Base-by-base conservation (phyloP, 139 green algal species). In the Coelastrella sp. region DNA sequence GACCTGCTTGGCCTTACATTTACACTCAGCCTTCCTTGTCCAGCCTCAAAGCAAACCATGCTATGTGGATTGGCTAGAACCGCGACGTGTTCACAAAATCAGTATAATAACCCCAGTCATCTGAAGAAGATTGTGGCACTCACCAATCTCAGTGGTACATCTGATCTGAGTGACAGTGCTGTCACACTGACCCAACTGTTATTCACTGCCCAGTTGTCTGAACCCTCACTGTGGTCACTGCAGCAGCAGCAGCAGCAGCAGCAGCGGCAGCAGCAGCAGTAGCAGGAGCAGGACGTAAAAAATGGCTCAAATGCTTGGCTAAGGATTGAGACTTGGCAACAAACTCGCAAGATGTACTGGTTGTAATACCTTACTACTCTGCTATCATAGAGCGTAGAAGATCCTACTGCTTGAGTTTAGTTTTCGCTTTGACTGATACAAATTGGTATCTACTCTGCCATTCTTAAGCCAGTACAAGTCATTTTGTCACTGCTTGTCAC, bases 171-270 rank as follows among this genome's bases (percentile, higher is more conserved):
- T 3, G 86, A 78, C 2, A 97, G 81, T 0, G 94, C 92, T 0
- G 95, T 97, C 0, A 98, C 92, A 10, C 88, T 92, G 13, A 95
- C 92, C 93, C 94, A 97, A 16, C 95, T 93, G 57, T 94, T 88
- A 5, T 78, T 65, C 16, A 98, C 91, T 4, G 96, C 96, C 92
- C 92, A 96, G 11, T 74, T 92, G 83, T 98, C 96, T 60, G 79
- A 87, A 17, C 95, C 95, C 56, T 94, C 85, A 8, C 73, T 79
- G 4, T 90, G 23, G 32, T 97, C 95, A 7, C 92, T 93, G 87
- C 73, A 89, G 8, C 73, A 47, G 32, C 32, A 47, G 32, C 32
- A 47, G 32, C 32, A 47, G 32, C 32, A 47, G 32, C 32, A 47
- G 32, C 32, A 47, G 32, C 32, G 1, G 32, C 32, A 47, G 32